These are phyloP conservation scores for Globisporangium iwayamae DNA, from an alignment of 352 stramenopile genomes.

Conservation along the genomic window DNA sequence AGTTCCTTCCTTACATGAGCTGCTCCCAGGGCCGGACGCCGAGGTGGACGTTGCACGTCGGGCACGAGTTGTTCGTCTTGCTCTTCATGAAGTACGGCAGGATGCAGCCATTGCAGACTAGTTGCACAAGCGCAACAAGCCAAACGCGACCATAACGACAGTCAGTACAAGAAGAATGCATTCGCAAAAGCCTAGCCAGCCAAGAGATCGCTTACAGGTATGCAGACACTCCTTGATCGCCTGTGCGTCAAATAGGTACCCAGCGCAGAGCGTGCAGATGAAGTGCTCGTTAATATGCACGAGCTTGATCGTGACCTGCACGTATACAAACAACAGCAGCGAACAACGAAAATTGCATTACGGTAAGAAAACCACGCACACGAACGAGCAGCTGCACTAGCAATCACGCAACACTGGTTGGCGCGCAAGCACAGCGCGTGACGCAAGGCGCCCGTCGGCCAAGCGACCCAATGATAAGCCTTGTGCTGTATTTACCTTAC, in stretches of 20 bases:
- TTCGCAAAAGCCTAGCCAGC: too few species aligned
- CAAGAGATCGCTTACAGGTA: constrained; percentile 44
- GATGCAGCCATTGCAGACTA: constrained; percentile 71
- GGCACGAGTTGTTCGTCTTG: constrained; percentile 31
- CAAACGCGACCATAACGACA: not conserved
- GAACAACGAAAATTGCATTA: not conserved
- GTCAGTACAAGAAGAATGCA: not conserved
- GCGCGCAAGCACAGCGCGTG: not conserved
- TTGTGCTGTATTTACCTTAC: constrained; percentile 23
- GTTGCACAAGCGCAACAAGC: not conserved
- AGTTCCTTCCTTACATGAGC: constrained; percentile 35
- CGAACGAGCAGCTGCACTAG: not conserved
- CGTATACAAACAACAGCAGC: not conserved
- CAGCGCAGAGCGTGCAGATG: constrained; percentile 60
- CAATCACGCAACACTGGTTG: not conserved
- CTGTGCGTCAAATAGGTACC: constrained; percentile 66
- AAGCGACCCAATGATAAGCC: too few species aligned
- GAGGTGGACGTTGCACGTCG: constrained; percentile 41
- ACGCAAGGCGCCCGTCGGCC: not conserved
- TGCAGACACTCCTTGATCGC: constrained; percentile 79
- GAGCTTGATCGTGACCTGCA: constrained; percentile 43
- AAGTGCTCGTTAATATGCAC: constrained; percentile 53
- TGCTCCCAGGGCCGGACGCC: constrained; percentile 48
- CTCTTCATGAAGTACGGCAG: constrained; percentile 36
- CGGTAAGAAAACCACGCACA: not conserved